Base-by-base conservation (phyloP, 148 eudicot species). In the Euryodendron excelsum region DNA sequence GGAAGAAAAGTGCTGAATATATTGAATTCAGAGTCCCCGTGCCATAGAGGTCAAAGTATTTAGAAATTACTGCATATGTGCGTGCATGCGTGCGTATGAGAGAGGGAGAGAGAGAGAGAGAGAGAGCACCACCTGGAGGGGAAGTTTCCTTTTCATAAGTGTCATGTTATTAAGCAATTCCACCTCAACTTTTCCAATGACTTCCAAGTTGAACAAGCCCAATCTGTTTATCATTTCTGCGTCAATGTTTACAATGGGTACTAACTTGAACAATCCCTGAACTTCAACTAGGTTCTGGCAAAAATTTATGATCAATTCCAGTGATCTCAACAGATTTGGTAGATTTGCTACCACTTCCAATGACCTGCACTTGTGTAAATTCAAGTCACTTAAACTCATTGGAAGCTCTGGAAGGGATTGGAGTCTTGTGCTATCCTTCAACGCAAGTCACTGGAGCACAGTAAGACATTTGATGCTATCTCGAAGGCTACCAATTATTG, bases 321-420 rank as follows among this genome's bases (percentile, higher is more conserved):
- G 12, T 23, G 72, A 36, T 15, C 17, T 20, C 50, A 15, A 14
- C 30, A 41, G 33, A 48, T 68, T 68, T 68, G 72, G 72, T 36
- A 68, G n/a, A 37, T 68, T 68, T n/a, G 21, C 37, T 18, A 68
- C 15, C 11, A 36, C 17, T 68, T 15, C 12, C 48, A 68, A 68
- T 21, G 45, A 68, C 53, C 11, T 0, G 53, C 53, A 48, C 15
- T 1, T 48, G 53, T 68, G 5, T 37, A 30, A 13, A 37, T 23
- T 37, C 50, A 36, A 30, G 9, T 68, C 25, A 20, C 18, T 36
- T 39, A 68, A 36, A 37, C 47, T 68, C 45, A 37, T n/a, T 68
- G 72, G 72, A 68, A 68, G 72, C 48, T 68, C 72, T 15, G 72
- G 72, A 36, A 68, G 47, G 20, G 72, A 68, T 17, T 34, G 72